phyloP scores from a whole-genome alignment of 176 grass and related monocot genomes.

The Juncus inflexus region DNA sequence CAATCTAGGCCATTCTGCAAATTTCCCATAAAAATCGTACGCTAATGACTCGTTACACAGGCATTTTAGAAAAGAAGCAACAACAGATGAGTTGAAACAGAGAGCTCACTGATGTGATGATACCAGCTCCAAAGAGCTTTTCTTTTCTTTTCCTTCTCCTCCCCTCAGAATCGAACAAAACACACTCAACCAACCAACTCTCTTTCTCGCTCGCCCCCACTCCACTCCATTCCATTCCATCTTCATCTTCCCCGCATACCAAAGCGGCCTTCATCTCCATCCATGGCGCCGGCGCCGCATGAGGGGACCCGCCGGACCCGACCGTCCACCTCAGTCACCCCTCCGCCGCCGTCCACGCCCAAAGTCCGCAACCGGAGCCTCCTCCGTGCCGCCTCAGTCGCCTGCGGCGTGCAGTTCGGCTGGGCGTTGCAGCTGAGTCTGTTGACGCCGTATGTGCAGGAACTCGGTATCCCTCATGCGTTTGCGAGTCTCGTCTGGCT shows the following conservation, averaged over 20 bases:
- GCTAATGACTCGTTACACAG: too few relatives aligned
- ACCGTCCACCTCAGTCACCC: background rate
- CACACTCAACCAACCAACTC: slow-evolving; percentile 5
- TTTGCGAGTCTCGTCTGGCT: slow-evolving; percentile 84
- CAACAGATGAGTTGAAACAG: too few relatives aligned
- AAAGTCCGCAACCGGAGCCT: slow-evolving; percentile 51
- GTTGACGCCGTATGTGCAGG: slow-evolving; percentile 69
- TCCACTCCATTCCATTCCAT: background rate
- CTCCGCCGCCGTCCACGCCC: slow-evolving; percentile 5
- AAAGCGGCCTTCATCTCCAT: background rate
- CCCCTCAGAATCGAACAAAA: background rate
- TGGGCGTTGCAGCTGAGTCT: slow-evolving; percentile 79
- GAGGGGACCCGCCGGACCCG: slow-evolving; percentile 7
- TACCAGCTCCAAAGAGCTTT: too few relatives aligned
- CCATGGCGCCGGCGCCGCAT: background rate
- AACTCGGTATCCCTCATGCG: slow-evolving; percentile 73
- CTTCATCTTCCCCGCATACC: background rate
- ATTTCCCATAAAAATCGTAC: too few relatives aligned
- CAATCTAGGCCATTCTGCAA: too few relatives aligned
- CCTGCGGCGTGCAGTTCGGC: slow-evolving; percentile 73
- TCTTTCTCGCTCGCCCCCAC: background rate
- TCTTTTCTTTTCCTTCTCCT: background rate
- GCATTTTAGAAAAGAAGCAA: too few relatives aligned
- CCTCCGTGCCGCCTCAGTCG: slow-evolving; percentile 52
- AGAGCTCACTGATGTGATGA: too few relatives aligned